Evolutionary conservation across 1,284 basidiomycete species (phyloP), one percentile per base, ranked within the genome.

Genomic region (Marasmius fiardii): DNA sequence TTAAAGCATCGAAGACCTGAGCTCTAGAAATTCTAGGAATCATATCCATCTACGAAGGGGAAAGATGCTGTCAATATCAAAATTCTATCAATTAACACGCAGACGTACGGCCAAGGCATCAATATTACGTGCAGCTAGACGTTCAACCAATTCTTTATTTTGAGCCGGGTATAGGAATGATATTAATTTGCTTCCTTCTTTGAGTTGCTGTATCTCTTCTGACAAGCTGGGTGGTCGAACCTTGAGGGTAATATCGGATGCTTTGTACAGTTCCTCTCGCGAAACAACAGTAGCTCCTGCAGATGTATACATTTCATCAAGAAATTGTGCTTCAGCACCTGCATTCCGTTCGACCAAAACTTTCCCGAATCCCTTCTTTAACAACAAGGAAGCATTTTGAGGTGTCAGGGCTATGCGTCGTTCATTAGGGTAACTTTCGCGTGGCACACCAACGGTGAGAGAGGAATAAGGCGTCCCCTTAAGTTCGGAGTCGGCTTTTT

Each of bases 21-120:
- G 91, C 92, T 54, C 91, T 82, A 55, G 90, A 92, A 63, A 93
- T 92, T 58, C 91, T 83, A 61, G 91, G 91, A 72, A 93, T 90
- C 81, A 88, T 85, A 68, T 93, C 91, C 91, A 93, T 93, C 76
- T 78, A 60, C 3, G 20, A 20, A 41, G 44, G 48, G 24, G 43
- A 14, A 49, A 56, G 11, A 35, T 10, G 41, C 7, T 53, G 41
- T n/a, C 43, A 33, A 6, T n/a, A 7, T 37, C 41, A 43, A 21
- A 45, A n/a, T 39, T 52, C 14, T 16, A 52, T 44, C 20, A 49
- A 45, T 31, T 16, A 52, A 39, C 20, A 45, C n/a, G 1, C 20
- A 37, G 21, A 71, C 74, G 31, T 63, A 77, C 74, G 57, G 78
- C 76, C 63, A 90, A 89, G 26, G 81, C 82, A 56, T 85, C 90